Base-by-base conservation (phyloP, 305 asterid species). In the Fraxinus sp. region DNA sequence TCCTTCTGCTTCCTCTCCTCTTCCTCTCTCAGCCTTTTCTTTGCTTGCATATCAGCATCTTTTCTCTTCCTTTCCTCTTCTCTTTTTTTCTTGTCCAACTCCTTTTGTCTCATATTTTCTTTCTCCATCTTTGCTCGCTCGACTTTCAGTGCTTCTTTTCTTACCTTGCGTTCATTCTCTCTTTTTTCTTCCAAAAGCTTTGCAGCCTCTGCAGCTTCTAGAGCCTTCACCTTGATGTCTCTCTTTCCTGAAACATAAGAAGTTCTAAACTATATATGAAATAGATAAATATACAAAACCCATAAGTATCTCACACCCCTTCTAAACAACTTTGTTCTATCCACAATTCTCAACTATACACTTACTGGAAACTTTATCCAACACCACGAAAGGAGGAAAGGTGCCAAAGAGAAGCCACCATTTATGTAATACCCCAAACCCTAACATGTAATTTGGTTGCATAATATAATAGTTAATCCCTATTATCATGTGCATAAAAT, bases 191-290 rank as follows among this genome's bases (percentile, higher is more conserved):
- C 94, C 80, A 90, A 83, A 80, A 95, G 98, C 78, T 92, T 97
- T 84, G 96, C 97, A 83, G 97, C 96, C 88, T 93, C 97, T 71
- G 99, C 99, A 86, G 91, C 93, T 90, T 91, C 98, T 86, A 97
- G 91, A 80, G 99, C 94, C 90, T 94, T 97, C 85, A 97, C 98
- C 89, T 93, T 97, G 83, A 97, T 88, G 26, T 94, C 98, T 87
- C 93, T 89, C 91, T 94, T 94, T 77, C 95, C 99, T 97, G 85
- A 83, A 88, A 83, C 75, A 83, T 57, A 80, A 14, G 16, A 75
- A 81, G 72, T 78, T 81, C 73, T 66, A 66, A 77, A 79, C 28
- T 83, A 57, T 33, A 70, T 70, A 70, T 46, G 52, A 76, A 79
- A 70, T 70, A 30, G 77, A 81, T 20, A 81, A 41, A 35, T 3